These are phyloP conservation scores for Pseudogymnoascus sp. DNA, from an alignment of 2,329 filamentous ascomycete genomes.

Conservation along the genomic window DNA sequence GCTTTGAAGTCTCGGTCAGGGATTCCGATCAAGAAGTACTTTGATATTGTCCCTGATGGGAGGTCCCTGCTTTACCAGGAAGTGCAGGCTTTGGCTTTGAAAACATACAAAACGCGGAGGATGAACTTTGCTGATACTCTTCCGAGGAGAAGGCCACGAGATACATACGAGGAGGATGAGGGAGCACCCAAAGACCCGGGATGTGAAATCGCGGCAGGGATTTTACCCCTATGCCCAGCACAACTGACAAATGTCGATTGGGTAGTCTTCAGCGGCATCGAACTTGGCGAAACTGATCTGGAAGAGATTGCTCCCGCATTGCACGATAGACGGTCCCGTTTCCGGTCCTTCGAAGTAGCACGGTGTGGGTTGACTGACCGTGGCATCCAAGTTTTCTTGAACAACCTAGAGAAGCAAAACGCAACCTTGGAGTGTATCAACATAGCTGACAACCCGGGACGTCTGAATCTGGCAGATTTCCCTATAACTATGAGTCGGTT, in stretches of 20 bases:
- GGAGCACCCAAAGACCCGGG: constrained; percentile 49
- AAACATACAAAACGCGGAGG: constrained; percentile 52
- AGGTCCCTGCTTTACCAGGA: constrained; percentile 57
- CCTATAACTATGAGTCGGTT: constrained; percentile 60
- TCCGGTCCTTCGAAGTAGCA: constrained; percentile 60
- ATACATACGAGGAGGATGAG: constrained; percentile 36
- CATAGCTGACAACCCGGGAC: constrained; percentile 57
- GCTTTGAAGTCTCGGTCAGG: constrained; percentile 48
- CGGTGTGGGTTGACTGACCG: constrained; percentile 52
- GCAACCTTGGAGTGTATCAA: constrained; percentile 59
- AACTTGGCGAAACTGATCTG: constrained; percentile 61
- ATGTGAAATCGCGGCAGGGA: constrained; percentile 60
- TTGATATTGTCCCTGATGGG: constrained; percentile 26
- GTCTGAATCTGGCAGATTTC: constrained; percentile 55
- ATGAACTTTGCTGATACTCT: constrained; percentile 59
- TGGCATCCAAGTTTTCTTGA: constrained; percentile 52
- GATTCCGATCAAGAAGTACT: constrained; percentile 22
- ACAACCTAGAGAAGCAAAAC: constrained; percentile 55
- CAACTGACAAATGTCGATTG: constrained; percentile 63
- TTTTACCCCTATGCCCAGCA: constrained; percentile 59
- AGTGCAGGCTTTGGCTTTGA: constrained; percentile 57
- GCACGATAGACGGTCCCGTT: constrained; percentile 53
- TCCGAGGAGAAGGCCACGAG: constrained; percentile 40
- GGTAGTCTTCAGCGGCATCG: constrained; percentile 60
- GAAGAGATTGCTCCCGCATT: constrained; percentile 59